Evolutionary conservation across 2,329 filamentous ascomycete species (phyloP).

Genomic region (Fusarium anthophilum): DNA sequence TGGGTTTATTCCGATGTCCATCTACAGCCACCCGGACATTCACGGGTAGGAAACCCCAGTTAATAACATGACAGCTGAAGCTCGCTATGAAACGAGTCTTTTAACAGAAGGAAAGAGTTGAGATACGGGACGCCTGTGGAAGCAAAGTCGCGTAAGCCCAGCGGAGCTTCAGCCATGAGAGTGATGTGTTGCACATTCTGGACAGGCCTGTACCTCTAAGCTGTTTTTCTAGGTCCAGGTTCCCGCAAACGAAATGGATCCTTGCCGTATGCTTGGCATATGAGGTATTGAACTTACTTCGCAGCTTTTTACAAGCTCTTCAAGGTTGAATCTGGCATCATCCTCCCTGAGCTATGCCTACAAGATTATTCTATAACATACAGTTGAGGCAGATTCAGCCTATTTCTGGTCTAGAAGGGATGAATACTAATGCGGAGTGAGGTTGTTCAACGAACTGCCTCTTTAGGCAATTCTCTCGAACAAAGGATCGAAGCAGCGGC

Average conservation of each 20-base stretch:
- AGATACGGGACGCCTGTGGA: neutral
- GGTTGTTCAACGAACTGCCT: slow-evolving; percentile 15
- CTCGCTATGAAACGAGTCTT: neutral
- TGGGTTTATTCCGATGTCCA: neutral
- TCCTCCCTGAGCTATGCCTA: neutral
- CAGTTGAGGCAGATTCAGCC: neutral
- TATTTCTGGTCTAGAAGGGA: neutral
- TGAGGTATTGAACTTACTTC: slow-evolving; percentile 26
- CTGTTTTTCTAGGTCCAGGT: slow-evolving; percentile 1
- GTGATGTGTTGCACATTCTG: slow-evolving; percentile 8
- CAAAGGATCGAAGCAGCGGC: slow-evolving; percentile 10
- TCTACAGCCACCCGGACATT: slow-evolving; percentile 14
- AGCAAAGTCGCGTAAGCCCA: neutral
- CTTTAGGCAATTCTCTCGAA: slow-evolving; percentile 29
- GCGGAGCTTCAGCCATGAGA: slow-evolving; percentile 15
- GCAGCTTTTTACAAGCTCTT: slow-evolving; percentile 11
- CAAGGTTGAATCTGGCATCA: neutral
- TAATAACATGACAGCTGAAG: neutral
- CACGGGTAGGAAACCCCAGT: slow-evolving; percentile 1
- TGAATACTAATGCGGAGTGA: neutral
- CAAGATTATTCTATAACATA: neutral
- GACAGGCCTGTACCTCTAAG: neutral
- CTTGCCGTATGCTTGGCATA: slow-evolving; percentile 25
- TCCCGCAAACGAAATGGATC: slow-evolving; percentile 12
- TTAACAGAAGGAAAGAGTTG: neutral